Evolutionary conservation across 169 alveolate species (phyloP), one percentile per base, ranked within the genome.

Genomic region (Plasmodium fragile): DNA sequence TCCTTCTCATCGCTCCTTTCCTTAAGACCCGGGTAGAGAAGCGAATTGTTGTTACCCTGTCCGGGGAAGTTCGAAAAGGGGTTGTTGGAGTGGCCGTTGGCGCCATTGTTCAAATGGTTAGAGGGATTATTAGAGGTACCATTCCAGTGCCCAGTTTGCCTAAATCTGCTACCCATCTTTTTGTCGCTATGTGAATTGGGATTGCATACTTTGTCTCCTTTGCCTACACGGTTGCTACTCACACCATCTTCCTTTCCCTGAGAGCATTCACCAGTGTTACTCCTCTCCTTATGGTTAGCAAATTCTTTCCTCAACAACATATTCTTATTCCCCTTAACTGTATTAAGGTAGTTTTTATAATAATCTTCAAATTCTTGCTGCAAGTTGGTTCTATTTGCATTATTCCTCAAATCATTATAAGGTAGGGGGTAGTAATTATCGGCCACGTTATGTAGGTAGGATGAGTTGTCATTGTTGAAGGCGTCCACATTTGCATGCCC

Each of bases 311-410:
- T 43, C 43, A 85, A 30, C 3, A 85, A 8, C 71, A 85, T 53
- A 52, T 73, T 72, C 22, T 75, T 85, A 18, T 53, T 52, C 59
- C 59, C 87, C 28, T 49, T 32, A 72, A 53, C 93, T 8, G 34
- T 30, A 13, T 8, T 75, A 34, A 85, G 80, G 79, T 72, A 85
- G 65, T 85, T 85, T 36, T 85, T 85, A 75, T 85, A 85, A 18
- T 85, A 85, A n/a, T 85, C 93, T 75, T 85, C 93, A 75, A 85
- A 85, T 75, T 85, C 93, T 28, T 85, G 93, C 22, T 85, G 93
- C 32, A 85, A n/a, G 32, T 75, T 85, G 1, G 93, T 85, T 5
- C 59, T 45, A n/a, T 41, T 85, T 4, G 77, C 1, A 3, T 10
- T 8, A 34, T 1, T 69, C 30, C 59, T 85, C 5, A n/a, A 4